phyloP scores from a whole-genome alignment of 2,329 filamentous ascomycete genomes.

The Colletotrichum cordylinicola region DNA sequence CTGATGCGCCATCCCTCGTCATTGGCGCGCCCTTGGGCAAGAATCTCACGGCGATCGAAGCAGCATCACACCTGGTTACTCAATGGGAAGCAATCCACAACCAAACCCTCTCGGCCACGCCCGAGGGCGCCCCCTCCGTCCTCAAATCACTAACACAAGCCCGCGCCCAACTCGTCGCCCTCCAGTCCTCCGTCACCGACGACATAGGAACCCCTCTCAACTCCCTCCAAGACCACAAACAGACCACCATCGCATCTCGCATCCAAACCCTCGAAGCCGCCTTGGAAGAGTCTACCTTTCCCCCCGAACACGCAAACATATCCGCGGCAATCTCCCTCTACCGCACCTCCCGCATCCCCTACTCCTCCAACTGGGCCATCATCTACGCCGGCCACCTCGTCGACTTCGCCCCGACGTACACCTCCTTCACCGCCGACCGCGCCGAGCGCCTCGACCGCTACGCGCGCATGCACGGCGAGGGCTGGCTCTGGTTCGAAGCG shows the following conservation, averaged over 20 bases:
- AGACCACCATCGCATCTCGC: slow-evolving; percentile 33
- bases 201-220: not conserved
- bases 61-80: slow-evolving; percentile 40
- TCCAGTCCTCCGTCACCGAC: not conserved
- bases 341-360: slow-evolving; percentile 42
- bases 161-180: not conserved
- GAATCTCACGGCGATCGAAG: slow-evolving; percentile 39
- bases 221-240: slow-evolving; percentile 12
- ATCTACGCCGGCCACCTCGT: slow-evolving; percentile 48
- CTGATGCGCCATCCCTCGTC: slow-evolving; percentile 31
- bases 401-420: slow-evolving; percentile 42
- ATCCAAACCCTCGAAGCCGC: slow-evolving; percentile 34
- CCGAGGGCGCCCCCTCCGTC: not conserved
- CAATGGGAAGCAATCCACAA: slow-evolving; percentile 38
- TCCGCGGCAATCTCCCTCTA: slow-evolving; percentile 47
- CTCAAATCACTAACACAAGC: slow-evolving; percentile 4
- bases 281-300: slow-evolving; percentile 36
- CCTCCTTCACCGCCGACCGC: slow-evolving; percentile 43
- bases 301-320: slow-evolving; percentile 46
- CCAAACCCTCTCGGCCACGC: slow-evolving; percentile 24
- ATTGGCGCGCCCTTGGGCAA: slow-evolving; percentile 40
- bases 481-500: slow-evolving; percentile 53
- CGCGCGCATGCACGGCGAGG: slow-evolving; percentile 36
- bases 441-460: slow-evolving; percentile 44
- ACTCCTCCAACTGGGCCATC: slow-evolving; percentile 43